Evolutionary conservation across 192 early-diverging fungal genomes (phyloP).

Genomic region (Coemansia sp.): DNA sequence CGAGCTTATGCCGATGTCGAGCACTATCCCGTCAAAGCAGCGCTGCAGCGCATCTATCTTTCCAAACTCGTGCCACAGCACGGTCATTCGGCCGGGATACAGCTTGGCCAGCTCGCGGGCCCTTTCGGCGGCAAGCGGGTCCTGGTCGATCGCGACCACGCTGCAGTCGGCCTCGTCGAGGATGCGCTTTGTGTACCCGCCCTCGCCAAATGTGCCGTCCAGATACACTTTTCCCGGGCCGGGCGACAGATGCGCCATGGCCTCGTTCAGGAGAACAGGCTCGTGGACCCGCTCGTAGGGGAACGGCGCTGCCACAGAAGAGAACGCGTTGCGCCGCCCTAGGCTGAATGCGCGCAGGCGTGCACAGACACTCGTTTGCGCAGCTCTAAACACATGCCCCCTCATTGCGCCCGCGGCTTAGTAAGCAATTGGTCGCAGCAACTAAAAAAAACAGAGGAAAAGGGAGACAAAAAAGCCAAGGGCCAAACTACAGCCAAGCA

Average conservation of each 20-base stretch:
- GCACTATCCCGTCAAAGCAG: constrained; percentile 65
- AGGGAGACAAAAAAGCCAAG: too few species aligned
- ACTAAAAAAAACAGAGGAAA: constrained; percentile 5
- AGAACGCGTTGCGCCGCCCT: neutral
- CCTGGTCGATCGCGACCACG: constrained; percentile 71
- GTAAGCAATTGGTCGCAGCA: too few species aligned
- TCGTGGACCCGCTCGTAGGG: constrained; percentile 35
- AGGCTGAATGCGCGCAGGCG: neutral
- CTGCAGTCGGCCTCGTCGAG: constrained; percentile 59
- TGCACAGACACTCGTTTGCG: neutral
- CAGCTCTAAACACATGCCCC: neutral
- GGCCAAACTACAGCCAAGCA: too few species aligned
- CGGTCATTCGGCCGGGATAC: constrained; percentile 57
- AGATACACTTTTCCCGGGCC: constrained; percentile 50
- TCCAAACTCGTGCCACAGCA: constrained; percentile 61
- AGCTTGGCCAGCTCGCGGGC: constrained; percentile 50
- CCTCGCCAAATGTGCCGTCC: constrained; percentile 74
- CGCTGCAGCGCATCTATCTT: constrained; percentile 33
- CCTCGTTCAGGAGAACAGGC: constrained; percentile 56
- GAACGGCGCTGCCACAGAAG: constrained; percentile 5
- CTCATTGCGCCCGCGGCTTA: too few species aligned
- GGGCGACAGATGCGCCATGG: constrained; percentile 46
- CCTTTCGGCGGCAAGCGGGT: constrained; percentile 61
- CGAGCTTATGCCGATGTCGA: constrained; percentile 73
- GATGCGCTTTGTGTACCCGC: constrained; percentile 66